Conservation (phyloP, 164 flowering plant species). For the Cinnamomum micranthum region DNA sequence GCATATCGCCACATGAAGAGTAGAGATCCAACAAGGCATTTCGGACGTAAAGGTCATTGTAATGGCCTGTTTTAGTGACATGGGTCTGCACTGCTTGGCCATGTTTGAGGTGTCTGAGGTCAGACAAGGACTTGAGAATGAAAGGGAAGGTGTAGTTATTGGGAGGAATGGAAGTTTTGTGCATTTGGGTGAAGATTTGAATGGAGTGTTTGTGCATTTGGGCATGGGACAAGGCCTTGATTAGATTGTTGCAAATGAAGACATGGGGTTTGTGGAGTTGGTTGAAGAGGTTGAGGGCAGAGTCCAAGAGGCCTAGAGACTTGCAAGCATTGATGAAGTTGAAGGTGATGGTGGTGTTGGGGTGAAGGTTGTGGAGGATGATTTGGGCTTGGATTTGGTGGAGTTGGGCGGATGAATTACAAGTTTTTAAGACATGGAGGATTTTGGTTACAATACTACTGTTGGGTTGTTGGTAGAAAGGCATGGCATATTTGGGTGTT, state of each 20-base stretch:
- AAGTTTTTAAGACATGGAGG: conserved; percentile 22
- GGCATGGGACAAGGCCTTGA: conserved; percentile 44
- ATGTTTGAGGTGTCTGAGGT: conserved; percentile 19
- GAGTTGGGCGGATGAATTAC: conserved; percentile 26
- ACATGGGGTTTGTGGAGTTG: conserved; percentile 34
- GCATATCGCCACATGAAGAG: conserved; percentile 35
- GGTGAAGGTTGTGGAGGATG: conserved; percentile 34
- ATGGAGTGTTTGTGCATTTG: conserved; percentile 29
- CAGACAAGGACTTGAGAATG: conserved; percentile 44
- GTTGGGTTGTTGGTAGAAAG: conserved; percentile 10
- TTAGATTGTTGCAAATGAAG: conserved; percentile 50
- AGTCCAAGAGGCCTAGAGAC: conserved; percentile 25
- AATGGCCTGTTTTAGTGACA: conserved; percentile 34
- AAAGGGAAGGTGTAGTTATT: conserved; percentile 62
- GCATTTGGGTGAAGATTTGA: conserved; percentile 40
- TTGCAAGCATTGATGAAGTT: conserved; percentile 42
- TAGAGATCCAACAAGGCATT: conserved; percentile 48
- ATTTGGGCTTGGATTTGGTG: conserved; percentile 59
- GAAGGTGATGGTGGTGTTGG: conserved; percentile 35
- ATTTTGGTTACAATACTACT: conserved; percentile 13
- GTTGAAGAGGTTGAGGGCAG: conserved; percentile 32
- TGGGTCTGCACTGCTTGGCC: conserved; percentile 45
- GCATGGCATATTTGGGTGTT: not conserved
- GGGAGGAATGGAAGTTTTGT: conserved; percentile 23
- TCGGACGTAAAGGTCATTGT: conserved; percentile 41